Base-by-base conservation (phyloP, 495 filamentous ascomycete species). In the Penicillium bovifimosum region DNA sequence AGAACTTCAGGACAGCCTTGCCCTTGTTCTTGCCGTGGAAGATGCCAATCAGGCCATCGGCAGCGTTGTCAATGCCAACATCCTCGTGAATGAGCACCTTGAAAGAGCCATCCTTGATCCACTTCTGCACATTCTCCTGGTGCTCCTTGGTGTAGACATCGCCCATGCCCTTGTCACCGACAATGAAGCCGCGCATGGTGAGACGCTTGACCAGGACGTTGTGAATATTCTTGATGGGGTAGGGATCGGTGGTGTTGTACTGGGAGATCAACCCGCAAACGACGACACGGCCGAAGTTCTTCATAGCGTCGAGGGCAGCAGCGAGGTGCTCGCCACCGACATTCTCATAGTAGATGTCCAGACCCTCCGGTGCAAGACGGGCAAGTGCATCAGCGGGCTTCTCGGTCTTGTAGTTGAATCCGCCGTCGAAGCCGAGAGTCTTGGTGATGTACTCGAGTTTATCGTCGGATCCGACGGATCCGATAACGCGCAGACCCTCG, bases 291-390 rank as follows among this genome's bases (percentile, higher is more conserved):
- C 90, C 92, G 53, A 71, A 82, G 27, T 72, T 50, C 41, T 90
- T 95, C 71, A 95, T 72, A 26, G 73, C 74, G 9, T 80, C 74
- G 8, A 97, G 61, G 0, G 86, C 80, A 18, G 89, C 90, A 55
- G 91, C 86, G 32, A 96, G 74, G 56, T 90, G 85, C 73, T 92
- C 89, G 7, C 91, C 91, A 7, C 91, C 91, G 16, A 97, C 91
- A 55, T 96, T 96, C 68, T 97, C 91, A 59, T 85, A 97, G 73
- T 96, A 96, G 65, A 97, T 95, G 63, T 96, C 90, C 41, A 96
- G 78, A 9, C 91, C 92, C 27, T 92, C 62, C 0, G 90, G 91
- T 6, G 86, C 87, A 38, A 95, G 71, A 55, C 88, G 78, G 55
- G 74, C 68, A 43, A 96, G 72, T 1, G 90, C 92, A 41, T 87